Conservation (phyloP, 306 rosid species). For the Echinosophora koreensis region DNA sequence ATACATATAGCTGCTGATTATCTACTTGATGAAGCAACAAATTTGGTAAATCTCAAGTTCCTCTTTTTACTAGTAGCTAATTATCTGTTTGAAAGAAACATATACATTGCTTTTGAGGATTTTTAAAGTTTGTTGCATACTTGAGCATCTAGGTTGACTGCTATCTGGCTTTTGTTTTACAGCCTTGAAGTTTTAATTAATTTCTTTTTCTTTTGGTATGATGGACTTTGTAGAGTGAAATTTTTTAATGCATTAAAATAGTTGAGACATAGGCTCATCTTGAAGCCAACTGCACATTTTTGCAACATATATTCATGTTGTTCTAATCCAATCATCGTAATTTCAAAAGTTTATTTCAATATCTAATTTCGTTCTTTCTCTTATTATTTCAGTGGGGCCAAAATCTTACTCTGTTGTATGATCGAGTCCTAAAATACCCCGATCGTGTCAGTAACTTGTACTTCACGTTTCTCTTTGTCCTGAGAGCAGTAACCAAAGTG, state of each 20-base stretch:
- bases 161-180: constrained; percentile 24
- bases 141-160: constrained; percentile 3
- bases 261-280: not conserved
- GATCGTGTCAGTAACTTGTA: constrained; percentile 94
- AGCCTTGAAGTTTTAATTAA: not conserved
- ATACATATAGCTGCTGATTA: constrained; percentile 92
- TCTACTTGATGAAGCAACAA: constrained; percentile 75
- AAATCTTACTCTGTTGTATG: constrained; percentile 79
- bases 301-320: constrained; percentile 6
- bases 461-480: constrained; percentile 92
- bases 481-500: constrained; percentile 96
- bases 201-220: not conserved
- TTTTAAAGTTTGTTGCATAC: constrained; percentile 29
- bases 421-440: constrained; percentile 82
- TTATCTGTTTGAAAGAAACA: constrained; percentile 14
- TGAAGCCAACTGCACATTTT: constrained; percentile 30
- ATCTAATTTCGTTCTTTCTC: constrained; percentile 38
- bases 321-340: not conserved
- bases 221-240: constrained; percentile 15
- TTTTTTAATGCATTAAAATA: not conserved
- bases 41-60: constrained; percentile 59
- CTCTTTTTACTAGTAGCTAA: constrained; percentile 19
- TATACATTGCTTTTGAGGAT: constrained; percentile 31
- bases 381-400: constrained; percentile 84
- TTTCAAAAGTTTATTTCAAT: constrained; percentile 4